A percentile compares a stretch with the other conserved stretches of the same genome.
Conservation (phyloP, 192 early-diverging fungal species). For the Piromyces sp. region DNA sequence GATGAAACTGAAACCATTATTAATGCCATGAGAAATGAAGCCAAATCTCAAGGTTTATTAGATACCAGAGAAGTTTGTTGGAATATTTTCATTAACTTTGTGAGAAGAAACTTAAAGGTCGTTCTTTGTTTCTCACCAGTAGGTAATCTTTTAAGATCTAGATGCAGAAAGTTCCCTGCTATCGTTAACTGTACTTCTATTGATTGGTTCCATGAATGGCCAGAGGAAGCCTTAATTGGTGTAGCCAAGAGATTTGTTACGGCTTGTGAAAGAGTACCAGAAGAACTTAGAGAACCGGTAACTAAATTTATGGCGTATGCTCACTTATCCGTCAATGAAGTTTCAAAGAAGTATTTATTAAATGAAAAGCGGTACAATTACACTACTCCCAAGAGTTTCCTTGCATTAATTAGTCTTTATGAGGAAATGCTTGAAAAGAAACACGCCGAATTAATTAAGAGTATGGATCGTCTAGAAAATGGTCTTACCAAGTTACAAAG, state of each 20-base stretch:
- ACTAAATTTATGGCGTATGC: conserved; percentile 47
- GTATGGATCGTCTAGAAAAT: conserved; percentile 50
- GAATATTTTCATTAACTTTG: conserved; percentile 40
- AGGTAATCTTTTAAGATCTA: conserved; percentile 35
- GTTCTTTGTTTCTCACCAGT: conserved; percentile 49
- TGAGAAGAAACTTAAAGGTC: conserved; percentile 37
- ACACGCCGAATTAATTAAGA: conserved; percentile 29
- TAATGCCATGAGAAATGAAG: conserved; percentile 40
- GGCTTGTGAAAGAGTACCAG: conserved; percentile 31
- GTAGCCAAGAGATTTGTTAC: conserved; percentile 41
- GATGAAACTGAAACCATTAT: conserved; percentile 50
- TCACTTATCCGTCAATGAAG: conserved; percentile 34
- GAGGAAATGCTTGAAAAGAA: conserved; percentile 49
- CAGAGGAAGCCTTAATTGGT: conserved; percentile 37
- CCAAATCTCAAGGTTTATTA: conserved; percentile 34
- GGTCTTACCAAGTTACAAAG: conserved; percentile 43
- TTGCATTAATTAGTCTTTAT: conserved; percentile 36
- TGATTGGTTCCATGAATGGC: conserved; percentile 41
- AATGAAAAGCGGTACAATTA: conserved; percentile 51
- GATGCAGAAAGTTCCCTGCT: conserved; percentile 44
- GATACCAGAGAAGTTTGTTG: conserved; percentile 47
- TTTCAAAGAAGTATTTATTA: conserved; percentile 38
- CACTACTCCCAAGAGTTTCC: conserved; percentile 48
- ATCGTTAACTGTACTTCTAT: conserved; percentile 35
- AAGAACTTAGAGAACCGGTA: conserved; percentile 23